Evolutionary conservation across 1,139 yeast species (phyloP).

Genomic region (Lodderomyces metapsilosis): DNA sequence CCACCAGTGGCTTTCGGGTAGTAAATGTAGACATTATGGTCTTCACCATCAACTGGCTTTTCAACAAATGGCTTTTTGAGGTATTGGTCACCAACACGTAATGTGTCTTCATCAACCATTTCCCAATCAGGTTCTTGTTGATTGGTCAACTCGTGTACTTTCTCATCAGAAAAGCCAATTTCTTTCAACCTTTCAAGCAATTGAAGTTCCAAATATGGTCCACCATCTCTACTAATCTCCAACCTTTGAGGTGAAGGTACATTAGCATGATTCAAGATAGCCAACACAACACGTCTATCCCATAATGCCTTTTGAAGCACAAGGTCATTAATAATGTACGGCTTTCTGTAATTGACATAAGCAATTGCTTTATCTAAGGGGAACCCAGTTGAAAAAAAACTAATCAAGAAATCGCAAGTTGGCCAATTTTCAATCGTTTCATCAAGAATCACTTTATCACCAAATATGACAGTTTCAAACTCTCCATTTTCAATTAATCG

Average conservation of each 20-base stretch:
- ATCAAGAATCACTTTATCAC: slow-evolving; percentile 94
- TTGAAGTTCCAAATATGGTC: slow-evolving; percentile 74
- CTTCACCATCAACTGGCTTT: slow-evolving; percentile 98
- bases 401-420: slow-evolving; percentile 90
- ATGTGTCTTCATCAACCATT: slow-evolving; percentile 87
- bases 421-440: slow-evolving; percentile 97
- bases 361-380: slow-evolving; percentile 94
- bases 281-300: slow-evolving; percentile 90
- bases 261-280: slow-evolving; percentile 73
- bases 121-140: slow-evolving; percentile 77
- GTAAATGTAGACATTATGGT: slow-evolving; percentile 93
- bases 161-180: slow-evolving; percentile 38
- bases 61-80: slow-evolving; percentile 93
- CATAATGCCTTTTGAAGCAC: slow-evolving; percentile 89
- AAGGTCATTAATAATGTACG: slow-evolving; percentile 85
- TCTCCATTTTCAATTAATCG: slow-evolving; percentile 90
- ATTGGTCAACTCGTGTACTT: slow-evolving; percentile 60
- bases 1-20: slow-evolving; percentile 90
- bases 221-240: slow-evolving; percentile 94
- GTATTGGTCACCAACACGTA: slow-evolving; percentile 69
- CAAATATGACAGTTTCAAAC: slow-evolving; percentile 94
- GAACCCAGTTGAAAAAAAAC: slow-evolving; percentile 93
- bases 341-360: slow-evolving; percentile 86
- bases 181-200: slow-evolving; percentile 47
- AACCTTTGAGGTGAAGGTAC: slow-evolving; percentile 89